Conservation (phyloP, 495 filamentous ascomycete genomes). For the Lophium mytilinum region DNA sequence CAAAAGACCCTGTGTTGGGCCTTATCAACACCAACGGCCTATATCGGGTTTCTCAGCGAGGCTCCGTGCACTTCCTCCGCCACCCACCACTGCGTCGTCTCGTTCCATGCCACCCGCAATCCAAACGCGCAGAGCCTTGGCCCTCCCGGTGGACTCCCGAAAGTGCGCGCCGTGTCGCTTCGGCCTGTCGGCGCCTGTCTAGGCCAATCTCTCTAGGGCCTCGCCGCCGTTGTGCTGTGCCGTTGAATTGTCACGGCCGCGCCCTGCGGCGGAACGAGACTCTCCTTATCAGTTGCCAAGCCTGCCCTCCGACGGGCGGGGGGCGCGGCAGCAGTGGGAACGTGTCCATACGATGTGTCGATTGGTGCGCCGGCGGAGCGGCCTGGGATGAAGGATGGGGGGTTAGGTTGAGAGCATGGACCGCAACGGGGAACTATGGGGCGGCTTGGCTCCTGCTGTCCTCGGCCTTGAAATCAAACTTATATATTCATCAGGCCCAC, state of each 20-base stretch:
- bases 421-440: neutral
- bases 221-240: too few relatives aligned
- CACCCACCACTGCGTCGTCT: neutral
- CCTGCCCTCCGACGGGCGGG: neutral
- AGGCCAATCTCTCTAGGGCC: neutral
- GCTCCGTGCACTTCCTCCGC: neutral
- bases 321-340: neutral
- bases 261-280: neutral
- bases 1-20: neutral
- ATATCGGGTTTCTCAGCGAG: neutral
- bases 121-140: neutral
- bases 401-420: neutral
- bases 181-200: neutral
- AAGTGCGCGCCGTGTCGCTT: neutral
- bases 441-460: neutral
- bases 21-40: constrained; percentile 2
- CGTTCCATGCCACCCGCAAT: neutral
- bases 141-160: neutral
- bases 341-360: neutral
- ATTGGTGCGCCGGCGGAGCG: neutral
- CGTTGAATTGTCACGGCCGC: too few relatives aligned
- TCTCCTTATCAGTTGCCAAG: constrained; percentile 2
- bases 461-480: neutral
- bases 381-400: neutral
- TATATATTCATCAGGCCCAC: too few relatives aligned